Evolutionary conservation across 1,284 basidiomycete species (phyloP).

Genomic region (Fomitiporia mediterranea): DNA sequence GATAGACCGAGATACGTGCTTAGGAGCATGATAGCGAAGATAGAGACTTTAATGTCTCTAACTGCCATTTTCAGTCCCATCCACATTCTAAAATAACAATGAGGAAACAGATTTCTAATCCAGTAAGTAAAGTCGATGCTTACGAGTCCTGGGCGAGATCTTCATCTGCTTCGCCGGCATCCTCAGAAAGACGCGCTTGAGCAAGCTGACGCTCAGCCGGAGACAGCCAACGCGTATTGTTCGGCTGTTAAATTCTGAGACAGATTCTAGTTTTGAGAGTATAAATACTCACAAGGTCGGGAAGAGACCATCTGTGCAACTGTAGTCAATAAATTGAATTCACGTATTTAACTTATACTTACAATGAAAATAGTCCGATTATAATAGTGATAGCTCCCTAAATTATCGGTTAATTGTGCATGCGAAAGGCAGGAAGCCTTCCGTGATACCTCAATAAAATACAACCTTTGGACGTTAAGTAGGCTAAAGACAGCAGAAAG

Average conservation of each 20-base stretch:
- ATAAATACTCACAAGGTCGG: slow-evolving; percentile 23
- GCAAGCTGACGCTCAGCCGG: slow-evolving; percentile 38
- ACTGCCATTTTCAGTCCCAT: slow-evolving; percentile 27
- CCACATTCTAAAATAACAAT: slow-evolving; percentile 19
- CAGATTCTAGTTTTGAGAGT: background rate
- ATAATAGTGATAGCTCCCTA: slow-evolving; percentile 21
- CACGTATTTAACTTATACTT: background rate
- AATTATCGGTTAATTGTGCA: background rate
- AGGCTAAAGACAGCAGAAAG: background rate
- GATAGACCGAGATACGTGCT: slow-evolving; percentile 29
- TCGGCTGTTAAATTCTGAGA: slow-evolving; percentile 17
- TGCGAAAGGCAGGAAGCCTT: background rate
- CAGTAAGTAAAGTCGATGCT: background rate
- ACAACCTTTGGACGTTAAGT: slow-evolving; percentile 21
- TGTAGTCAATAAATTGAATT: background rate
- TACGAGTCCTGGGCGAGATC: slow-evolving; percentile 30
- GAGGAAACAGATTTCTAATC: background rate
- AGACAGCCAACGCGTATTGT: slow-evolving; percentile 40
- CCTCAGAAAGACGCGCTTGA: slow-evolving; percentile 41
- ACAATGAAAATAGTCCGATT: slow-evolving; percentile 21
- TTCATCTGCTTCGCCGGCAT: slow-evolving; percentile 36
- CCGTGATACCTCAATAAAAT: slow-evolving; percentile 25
- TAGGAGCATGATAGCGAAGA: slow-evolving; percentile 29
- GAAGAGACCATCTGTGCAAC: slow-evolving; percentile 24
- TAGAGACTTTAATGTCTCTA: slow-evolving; percentile 33